Evolutionary conservation across 2,329 filamentous ascomycete species (phyloP), one percentile per base, ranked within the genome.

Genomic region (Penicillium sclerotiorum): DNA sequence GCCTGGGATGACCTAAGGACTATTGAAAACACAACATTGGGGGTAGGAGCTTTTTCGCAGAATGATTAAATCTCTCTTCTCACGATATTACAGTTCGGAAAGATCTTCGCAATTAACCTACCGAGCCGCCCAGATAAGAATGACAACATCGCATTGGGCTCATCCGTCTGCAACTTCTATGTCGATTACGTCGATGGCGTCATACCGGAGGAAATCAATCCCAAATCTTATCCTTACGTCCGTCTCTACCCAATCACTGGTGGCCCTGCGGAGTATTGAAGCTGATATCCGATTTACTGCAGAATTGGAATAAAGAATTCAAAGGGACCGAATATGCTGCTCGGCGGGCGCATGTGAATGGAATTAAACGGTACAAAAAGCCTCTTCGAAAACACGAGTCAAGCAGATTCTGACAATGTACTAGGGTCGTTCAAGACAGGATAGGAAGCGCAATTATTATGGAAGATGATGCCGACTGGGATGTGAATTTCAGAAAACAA

Each of bases 401-500:
- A 20, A 44, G 8, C 15, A 36, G 3, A 39, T 27, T 40, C 28
- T 51, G 12, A 43, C 13, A 27, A 33, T 27, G 9, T 21, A n/a
- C 20, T 18, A 61, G 57, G 4, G 54, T 56, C 8, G 50, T 61
- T 3, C 28, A 51, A 2, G 46, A 59, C 1, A 39, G 48, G 6
- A 13, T 61, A 3, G 46, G 45, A 7, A 59, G 53, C 21, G 55
- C 50, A 12, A 48, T 62, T 2, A 49, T 61, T 9, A 46, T 83
- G 21, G 81, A 84, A 58, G 80, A 83, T 57, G 80, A 83, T 48
- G 72, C 75, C 17, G 80, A 84, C 64, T 84, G 81, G 81, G 81
- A 83, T 48, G 63, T 82, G 11, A 67, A 72, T 0, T 61, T 83
- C 20, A 77, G 77, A 25, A 44, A 64, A 0, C 80, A 84, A 57